Evolutionary conservation across 2,329 filamentous ascomycete species (phyloP).

Genomic region (Aspergillus floridensis): DNA sequence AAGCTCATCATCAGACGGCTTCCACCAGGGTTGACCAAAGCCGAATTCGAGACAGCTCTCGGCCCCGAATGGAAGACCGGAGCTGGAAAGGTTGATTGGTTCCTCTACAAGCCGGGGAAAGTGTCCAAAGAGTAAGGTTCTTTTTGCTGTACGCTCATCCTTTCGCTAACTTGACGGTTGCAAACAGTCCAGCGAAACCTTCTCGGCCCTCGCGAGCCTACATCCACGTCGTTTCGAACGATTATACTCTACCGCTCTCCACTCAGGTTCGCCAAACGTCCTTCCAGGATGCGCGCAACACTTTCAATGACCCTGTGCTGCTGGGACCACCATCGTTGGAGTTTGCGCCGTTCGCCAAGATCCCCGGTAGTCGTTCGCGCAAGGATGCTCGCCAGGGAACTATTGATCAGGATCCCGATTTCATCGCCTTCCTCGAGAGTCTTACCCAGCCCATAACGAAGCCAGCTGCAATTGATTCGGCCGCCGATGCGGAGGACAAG

Average conservation of each 20-base stretch:
- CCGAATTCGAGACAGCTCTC: conserved; percentile 69
- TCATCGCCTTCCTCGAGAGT: conserved; percentile 86
- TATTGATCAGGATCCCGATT: conserved; percentile 94
- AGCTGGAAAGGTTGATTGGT: conserved; percentile 82
- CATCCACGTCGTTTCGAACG: conserved; percentile 71
- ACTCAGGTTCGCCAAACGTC: conserved; percentile 65
- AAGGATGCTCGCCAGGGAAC: conserved; percentile 85
- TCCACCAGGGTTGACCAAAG: conserved; percentile 77
- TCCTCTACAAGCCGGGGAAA: conserved; percentile 70
- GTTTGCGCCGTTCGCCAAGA: conserved; percentile 78
- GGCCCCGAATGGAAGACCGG: conserved; percentile 79
- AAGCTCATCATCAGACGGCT: conserved; percentile 84
- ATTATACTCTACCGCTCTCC: conserved; percentile 65
- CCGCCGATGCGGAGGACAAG: conserved; percentile 52
- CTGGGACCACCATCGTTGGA: conserved; percentile 78
- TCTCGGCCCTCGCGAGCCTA: conserved; percentile 79
- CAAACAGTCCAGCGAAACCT: conserved; percentile 71
- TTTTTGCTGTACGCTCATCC: background rate
- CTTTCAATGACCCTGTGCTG: conserved; percentile 67
- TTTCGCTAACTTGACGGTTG: background rate
- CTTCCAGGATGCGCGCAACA: conserved; percentile 81
- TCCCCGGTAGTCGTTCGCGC: conserved; percentile 70
- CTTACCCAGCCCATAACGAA: conserved; percentile 72
- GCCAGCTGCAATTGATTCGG: conserved; percentile 49
- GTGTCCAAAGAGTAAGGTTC: conserved; percentile 73